Evolutionary conservation across 345 rosid species (phyloP), one percentile per base, ranked within the genome.

Genomic region (Tarenaya hassleriana): DNA sequence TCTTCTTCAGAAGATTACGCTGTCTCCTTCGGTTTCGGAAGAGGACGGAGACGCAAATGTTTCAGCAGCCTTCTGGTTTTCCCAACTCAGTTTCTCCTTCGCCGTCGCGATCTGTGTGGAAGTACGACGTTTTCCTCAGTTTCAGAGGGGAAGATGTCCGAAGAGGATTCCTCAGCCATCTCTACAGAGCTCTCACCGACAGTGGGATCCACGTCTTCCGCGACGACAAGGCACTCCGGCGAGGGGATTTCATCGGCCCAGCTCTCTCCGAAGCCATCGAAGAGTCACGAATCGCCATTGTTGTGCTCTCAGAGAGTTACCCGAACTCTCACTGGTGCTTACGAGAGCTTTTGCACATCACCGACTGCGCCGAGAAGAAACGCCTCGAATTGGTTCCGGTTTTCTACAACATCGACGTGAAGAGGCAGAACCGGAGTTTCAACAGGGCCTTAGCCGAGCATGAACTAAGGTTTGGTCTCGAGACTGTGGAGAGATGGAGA

Each of bases 91-190:
- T 20, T 1, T 57, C 24, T 1, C 7, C 44, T 27, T 51, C 41
- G 10, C 9, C 67, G 7, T 34, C 21, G 1, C 16, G 57, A 3
- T 58, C 64, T 0, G 12, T 27, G 34, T 50, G 62, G 57, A 60
- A 49, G 40, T 67, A 67, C 62, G 62, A 67, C 54, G 71, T 67
- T 18, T 67, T 67, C 31, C 62, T 67, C 33, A 60, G 71, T 34
- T 61, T 67, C 57, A 61, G 67, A 1, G 67, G 67, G 17, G 9
- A 50, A 34, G 62, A 55, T 50, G 66, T 55, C 3, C 62, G 71
- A 3, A 47, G 60, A 43, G 61, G 66, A 0, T 67, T 67, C 24
- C 41, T 61, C 46, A 55, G 56, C 18, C 62, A 67, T 50, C 71
- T 67, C 47, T 60, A 60, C 56, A 54, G 55, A 41, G n/a, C 66